These are phyloP conservation scores for Pichia nakasei DNA, from an alignment of 805 yeast genomes.

Conservation along the genomic window DNA sequence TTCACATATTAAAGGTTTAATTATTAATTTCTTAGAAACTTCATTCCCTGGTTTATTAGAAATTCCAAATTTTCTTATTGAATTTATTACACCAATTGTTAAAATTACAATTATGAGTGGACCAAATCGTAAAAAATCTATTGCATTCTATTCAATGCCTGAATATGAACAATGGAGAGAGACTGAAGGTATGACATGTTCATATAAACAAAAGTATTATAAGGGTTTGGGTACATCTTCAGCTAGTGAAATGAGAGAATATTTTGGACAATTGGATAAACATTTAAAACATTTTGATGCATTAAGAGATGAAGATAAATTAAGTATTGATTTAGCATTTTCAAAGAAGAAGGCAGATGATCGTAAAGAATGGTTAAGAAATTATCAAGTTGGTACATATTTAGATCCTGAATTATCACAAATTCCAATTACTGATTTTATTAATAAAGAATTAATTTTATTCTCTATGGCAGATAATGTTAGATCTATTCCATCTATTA, in stretches of 20 bases:
- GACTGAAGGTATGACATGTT: constrained; percentile 58
- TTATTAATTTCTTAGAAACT: constrained; percentile 86
- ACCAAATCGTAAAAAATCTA: constrained; percentile 38
- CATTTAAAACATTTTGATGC: constrained; percentile 84
- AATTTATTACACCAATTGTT: constrained; percentile 93
- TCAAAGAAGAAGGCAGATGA: constrained; percentile 94
- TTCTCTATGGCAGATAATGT: constrained; percentile 96
- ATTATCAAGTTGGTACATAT: constrained; percentile 86
- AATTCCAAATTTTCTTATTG: constrained; percentile 85
- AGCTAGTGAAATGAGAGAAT: constrained; percentile 74
- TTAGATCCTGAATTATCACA: constrained; percentile 66
- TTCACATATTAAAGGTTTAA: constrained; percentile 90
- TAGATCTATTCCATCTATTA: constrained; percentile 86
- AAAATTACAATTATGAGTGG: constrained; percentile 74
- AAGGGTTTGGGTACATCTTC: constrained; percentile 98
- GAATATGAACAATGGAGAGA: constrained; percentile 93
- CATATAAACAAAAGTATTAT: constrained; percentile 92
- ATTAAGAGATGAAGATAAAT: constrained; percentile 68
- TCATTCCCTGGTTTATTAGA: constrained; percentile 90
- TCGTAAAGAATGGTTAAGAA: constrained; percentile 92
- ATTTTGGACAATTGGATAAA: constrained; percentile 73
- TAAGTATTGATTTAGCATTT: constrained; percentile 81
- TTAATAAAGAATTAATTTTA: constrained; percentile 87
- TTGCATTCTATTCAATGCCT: constrained; percentile 89
- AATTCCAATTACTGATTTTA: constrained; percentile 89